Conservation (phyloP, 345 rosid genomes). For the Dovyalis caffra region DNA sequence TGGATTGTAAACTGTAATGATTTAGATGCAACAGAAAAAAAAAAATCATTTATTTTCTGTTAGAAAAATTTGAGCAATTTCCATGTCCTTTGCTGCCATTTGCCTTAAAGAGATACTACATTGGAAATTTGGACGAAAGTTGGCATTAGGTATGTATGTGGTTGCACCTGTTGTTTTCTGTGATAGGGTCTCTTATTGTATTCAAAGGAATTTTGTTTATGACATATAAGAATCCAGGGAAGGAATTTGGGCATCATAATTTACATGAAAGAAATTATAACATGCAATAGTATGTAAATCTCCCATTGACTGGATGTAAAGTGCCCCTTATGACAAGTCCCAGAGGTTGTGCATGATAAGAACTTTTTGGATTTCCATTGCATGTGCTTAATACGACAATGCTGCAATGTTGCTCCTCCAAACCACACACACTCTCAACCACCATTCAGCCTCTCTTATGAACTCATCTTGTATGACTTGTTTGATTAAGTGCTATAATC, state of each 20-base stretch:
- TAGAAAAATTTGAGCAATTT: background rate
- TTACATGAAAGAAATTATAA: background rate
- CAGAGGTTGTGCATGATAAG: background rate
- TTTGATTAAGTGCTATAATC: too few relatives aligned
- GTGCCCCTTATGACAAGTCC: background rate
- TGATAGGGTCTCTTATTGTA: background rate
- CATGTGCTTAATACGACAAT: background rate
- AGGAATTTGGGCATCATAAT: background rate
- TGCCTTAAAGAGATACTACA: background rate
- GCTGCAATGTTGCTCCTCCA: background rate
- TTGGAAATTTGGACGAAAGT: slow-evolving; percentile 4
- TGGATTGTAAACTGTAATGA: background rate
- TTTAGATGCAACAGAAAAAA: background rate
- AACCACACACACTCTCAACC: background rate
- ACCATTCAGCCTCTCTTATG: background rate
- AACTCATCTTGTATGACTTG: background rate
- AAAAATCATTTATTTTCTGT: background rate
- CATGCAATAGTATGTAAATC: background rate
- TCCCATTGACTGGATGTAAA: background rate
- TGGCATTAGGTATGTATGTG: background rate
- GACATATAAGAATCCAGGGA: background rate
- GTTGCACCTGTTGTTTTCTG: background rate
- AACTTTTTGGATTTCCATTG: background rate
- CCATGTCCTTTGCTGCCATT: background rate
- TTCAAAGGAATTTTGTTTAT: background rate